Evolutionary conservation across 805 yeast genomes (phyloP).

Genomic region (Torulaspora quercuum): DNA sequence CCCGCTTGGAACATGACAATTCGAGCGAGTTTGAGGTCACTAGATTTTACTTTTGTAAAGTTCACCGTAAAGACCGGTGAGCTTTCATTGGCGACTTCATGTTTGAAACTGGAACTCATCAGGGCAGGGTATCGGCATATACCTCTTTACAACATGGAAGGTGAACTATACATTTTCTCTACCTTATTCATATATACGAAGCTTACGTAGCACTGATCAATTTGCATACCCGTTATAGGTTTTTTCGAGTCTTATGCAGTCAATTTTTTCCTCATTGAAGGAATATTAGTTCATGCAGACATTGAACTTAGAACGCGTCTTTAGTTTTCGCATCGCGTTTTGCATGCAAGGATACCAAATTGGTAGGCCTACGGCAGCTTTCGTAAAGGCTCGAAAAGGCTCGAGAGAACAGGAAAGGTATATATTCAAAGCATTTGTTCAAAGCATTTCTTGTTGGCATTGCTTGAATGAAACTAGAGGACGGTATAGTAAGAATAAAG

Average conservation of each 20-base stretch:
- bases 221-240: too few relatives aligned
- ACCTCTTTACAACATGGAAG: constrained; percentile 70
- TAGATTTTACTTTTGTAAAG: constrained; percentile 52
- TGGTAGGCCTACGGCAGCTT: too few relatives aligned
- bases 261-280: constrained; percentile 1
- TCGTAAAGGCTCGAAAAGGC: too few relatives aligned
- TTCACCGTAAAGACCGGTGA: constrained; percentile 49
- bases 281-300: too few relatives aligned
- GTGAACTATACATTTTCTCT: constrained; percentile 70
- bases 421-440: too few relatives aligned
- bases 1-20: constrained; percentile 73
- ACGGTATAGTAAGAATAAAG: too few relatives aligned
- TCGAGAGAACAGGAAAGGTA: too few relatives aligned
- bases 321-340: too few relatives aligned
- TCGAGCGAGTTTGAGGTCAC: constrained; percentile 39
- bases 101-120: constrained; percentile 58
- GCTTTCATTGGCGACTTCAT: constrained; percentile 52
- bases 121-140: constrained; percentile 80
- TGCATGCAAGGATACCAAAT: too few relatives aligned
- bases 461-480: too few relatives aligned
- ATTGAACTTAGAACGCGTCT: too few relatives aligned
- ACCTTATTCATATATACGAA: constrained; percentile 45
- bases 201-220: constrained; percentile 2
- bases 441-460: too few relatives aligned
- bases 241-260: constrained; percentile 1